Evolutionary conservation across 352 stramenopile species (phyloP).

Genomic region (Phytophthora podocarpi): DNA sequence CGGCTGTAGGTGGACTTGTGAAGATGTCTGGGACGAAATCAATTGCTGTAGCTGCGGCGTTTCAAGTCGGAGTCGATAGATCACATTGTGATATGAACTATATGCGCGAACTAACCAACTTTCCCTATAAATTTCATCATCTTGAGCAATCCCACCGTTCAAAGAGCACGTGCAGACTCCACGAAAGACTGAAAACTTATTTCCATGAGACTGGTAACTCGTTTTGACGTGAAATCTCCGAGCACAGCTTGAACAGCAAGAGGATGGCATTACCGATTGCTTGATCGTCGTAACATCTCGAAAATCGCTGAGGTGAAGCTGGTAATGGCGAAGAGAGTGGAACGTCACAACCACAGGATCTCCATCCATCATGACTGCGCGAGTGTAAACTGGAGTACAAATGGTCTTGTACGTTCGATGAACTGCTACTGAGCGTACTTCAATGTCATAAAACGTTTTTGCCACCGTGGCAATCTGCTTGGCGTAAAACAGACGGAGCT

Average conservation of each 20-base stretch:
- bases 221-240: conserved; percentile 48
- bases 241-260: conserved; percentile 58
- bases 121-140: conserved; percentile 11
- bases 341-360: conserved; percentile 67
- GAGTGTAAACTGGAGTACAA: conserved; percentile 45
- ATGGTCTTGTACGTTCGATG: conserved; percentile 39
- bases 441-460: conserved; percentile 35
- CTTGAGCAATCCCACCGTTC: conserved; percentile 27
- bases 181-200: conserved; percentile 37
- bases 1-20: not conserved
- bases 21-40: conserved; percentile 14
- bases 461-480: conserved; percentile 32
- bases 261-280: conserved; percentile 1
- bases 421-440: conserved; percentile 37
- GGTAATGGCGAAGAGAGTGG: conserved; percentile 43
- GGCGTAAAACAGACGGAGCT: conserved; percentile 38
- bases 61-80: conserved; percentile 59
- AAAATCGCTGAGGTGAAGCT: conserved; percentile 1
- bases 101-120: conserved; percentile 75
- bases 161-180: conserved; percentile 56
- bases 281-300: not conserved
- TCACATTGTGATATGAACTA: conserved; percentile 51
- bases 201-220: conserved; percentile 26
- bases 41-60: conserved; percentile 53
- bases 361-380: conserved; percentile 55